Evolutionary conservation across 2,329 filamentous ascomycete species (phyloP), one percentile per base, ranked within the genome.

Genomic region (Nemania sp.): DNA sequence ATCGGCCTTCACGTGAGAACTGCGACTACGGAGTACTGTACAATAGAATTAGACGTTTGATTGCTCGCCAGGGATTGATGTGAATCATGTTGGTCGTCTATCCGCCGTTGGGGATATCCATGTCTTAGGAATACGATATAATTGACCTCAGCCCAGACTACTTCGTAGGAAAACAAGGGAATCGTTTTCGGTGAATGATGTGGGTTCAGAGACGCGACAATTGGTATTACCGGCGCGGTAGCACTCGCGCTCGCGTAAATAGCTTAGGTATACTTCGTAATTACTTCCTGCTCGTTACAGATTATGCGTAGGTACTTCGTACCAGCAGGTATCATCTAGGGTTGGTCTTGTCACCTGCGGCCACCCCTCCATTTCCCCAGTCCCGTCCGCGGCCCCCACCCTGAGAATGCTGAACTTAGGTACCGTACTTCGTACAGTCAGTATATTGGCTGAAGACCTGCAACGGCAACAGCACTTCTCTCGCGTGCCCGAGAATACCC

Each of bases 131-230:
- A n/a, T n/a, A n/a, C n/a, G n/a, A n/a, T n/a, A n/a, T n/a, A n/a
- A n/a, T n/a, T n/a, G n/a, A n/a, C n/a, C n/a, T n/a, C n/a, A n/a
- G n/a, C n/a, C n/a, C n/a, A n/a, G n/a, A n/a, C n/a, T n/a, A n/a
- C n/a, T n/a, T n/a, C n/a, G n/a, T 5, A 12, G 9, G 3, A 31
- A 31, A 31, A 31, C 28, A 9, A 28, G n/a, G 11, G 28, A 31
- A 14, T 14, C n/a, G 28, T 45, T 51, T 59, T 59, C 56, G 56
- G 56, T 59, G 56, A 59, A 42, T 30, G 49, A 24, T 53, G 45
- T 59, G 53, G 56, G 28, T 49, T 53, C 19, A 37, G 46, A 47
- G 24, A 50, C 30, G 52, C 52, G n/a, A n/a, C n/a, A n/a, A n/a
- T n/a, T n/a, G n/a, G n/a, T n/a, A n/a, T n/a, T n/a, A n/a, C n/a